Conservation (phyloP, 2,329 filamentous ascomycete species). For the Podosphaera xanthii region DNA sequence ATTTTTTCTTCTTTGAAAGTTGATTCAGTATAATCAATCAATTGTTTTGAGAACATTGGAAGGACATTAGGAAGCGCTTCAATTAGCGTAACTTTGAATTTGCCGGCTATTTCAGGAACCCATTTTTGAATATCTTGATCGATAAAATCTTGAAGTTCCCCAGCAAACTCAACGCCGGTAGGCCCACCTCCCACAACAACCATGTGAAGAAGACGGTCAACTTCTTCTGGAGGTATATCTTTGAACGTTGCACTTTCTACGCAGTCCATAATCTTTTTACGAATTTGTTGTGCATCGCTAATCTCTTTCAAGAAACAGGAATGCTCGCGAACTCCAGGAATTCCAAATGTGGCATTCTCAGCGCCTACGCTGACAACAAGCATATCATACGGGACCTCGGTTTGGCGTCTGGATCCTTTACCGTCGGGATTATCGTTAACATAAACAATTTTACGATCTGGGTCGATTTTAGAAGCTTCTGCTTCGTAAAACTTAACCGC, state of each 20-base stretch:
- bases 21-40: slow-evolving; percentile 98
- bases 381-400: slow-evolving; percentile 93
- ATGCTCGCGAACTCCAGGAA: slow-evolving; percentile 83
- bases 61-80: slow-evolving; percentile 92
- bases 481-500: slow-evolving; percentile 95
- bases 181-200: slow-evolving; percentile 85
- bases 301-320: slow-evolving; percentile 99
- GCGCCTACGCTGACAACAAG: slow-evolving; percentile 91
- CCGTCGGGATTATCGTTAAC: slow-evolving; percentile 86
- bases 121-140: slow-evolving; percentile 95
- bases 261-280: slow-evolving; percentile 99
- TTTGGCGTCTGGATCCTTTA: slow-evolving; percentile 60
- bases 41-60: slow-evolving; percentile 94
- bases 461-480: slow-evolving; percentile 86
- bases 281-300: slow-evolving; percentile 80
- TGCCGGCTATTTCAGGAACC: slow-evolving; percentile 81
- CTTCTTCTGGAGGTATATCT: slow-evolving; percentile 69
- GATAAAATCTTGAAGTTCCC: slow-evolving; percentile 97
- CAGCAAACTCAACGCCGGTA: slow-evolving; percentile 94
- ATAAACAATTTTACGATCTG: slow-evolving; percentile 67
- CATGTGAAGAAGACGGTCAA: slow-evolving; percentile 93
- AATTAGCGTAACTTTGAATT: slow-evolving; percentile 93
- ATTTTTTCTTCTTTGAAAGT: slow-evolving; percentile 98
- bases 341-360: slow-evolving; percentile 96
- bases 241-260: slow-evolving; percentile 98